Conservation (phyloP, 352 stramenopile species). For the Pseudoperonospora humuli region DNA sequence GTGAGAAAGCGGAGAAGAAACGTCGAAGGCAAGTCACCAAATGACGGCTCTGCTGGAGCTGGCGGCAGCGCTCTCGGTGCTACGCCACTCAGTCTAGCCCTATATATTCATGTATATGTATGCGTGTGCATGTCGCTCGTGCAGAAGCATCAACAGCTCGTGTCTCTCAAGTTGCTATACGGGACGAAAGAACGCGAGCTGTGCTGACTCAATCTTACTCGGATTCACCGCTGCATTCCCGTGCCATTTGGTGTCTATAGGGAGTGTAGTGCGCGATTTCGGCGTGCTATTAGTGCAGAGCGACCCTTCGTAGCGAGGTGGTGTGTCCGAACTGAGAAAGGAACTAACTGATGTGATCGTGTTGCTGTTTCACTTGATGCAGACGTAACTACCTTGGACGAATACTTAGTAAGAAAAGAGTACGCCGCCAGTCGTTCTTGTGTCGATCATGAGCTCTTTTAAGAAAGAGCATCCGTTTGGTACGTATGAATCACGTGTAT, state of each 20-base stretch:
- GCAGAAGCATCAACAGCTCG: background rate
- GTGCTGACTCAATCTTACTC: background rate
- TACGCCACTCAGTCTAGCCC: background rate
- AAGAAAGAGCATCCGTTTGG: slow-evolving; percentile 88
- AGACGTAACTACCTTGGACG: slow-evolving; percentile 20
- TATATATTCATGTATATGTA: background rate
- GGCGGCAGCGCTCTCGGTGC: background rate
- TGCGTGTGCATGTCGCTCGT: slow-evolving; percentile 1
- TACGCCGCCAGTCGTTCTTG: slow-evolving; percentile 6
- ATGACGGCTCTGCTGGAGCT: background rate
- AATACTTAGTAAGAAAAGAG: slow-evolving; percentile 9
- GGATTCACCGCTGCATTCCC: too few relatives aligned
- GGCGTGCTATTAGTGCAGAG: too few relatives aligned
- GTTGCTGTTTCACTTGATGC: slow-evolving; percentile 4
- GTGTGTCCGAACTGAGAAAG: too few relatives aligned
- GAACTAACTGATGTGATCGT: slow-evolving; percentile 17
- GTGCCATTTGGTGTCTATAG: too few relatives aligned
- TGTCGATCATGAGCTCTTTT: slow-evolving; percentile 74
- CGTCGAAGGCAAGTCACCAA: slow-evolving; percentile 30
- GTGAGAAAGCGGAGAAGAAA: slow-evolving; percentile 29
- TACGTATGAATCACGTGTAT: too few relatives aligned
- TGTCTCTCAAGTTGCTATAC: slow-evolving; percentile 1
- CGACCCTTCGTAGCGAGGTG: slow-evolving; percentile 12
- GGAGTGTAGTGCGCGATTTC: too few relatives aligned
- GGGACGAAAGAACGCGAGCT: background rate